A percentile compares a stretch with the other conserved stretches of the same genome.
Evolutionary conservation across 768 basidiomycete genomes (phyloP).

Genomic region (Cystofilobasidium capitatum): DNA sequence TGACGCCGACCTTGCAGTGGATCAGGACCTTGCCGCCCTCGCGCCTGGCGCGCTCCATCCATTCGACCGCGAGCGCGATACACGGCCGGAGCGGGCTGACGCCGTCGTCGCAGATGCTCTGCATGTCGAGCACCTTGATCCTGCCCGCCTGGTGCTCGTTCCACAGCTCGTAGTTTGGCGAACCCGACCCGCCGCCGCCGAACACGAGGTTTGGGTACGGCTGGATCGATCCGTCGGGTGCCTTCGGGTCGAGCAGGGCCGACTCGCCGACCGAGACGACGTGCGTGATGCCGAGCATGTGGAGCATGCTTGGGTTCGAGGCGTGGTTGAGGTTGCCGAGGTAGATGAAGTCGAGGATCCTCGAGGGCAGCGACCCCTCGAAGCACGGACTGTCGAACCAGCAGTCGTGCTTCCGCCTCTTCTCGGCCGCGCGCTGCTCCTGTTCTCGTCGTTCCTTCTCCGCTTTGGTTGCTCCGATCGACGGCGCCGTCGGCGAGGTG

Average conservation of each 20-base stretch:
- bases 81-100: conserved; percentile 88
- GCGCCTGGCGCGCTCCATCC: conserved; percentile 77
- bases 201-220: background rate
- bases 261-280: conserved; percentile 96
- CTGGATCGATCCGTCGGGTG: background rate
- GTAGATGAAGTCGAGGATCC: conserved; percentile 85
- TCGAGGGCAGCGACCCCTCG: conserved; percentile 89
- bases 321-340: conserved; percentile 93
- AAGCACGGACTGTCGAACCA: conserved; percentile 43
- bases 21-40: conserved; percentile 85
- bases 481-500: conserved; percentile 46
- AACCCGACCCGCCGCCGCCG: background rate
- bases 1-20: conserved; percentile 99
- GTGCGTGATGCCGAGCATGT: conserved; percentile 89
- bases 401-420: background rate
- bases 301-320: conserved; percentile 87
- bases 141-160: conserved; percentile 23
- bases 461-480: background rate
- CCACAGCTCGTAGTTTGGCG: conserved; percentile 23
- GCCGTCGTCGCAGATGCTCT: conserved; percentile 77
- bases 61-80: conserved; percentile 76
- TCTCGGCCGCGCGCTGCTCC: conserved; percentile 1
- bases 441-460: conserved; percentile 52
- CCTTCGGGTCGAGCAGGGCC: conserved; percentile 63
- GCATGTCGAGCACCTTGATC: conserved; percentile 33